These are phyloP conservation scores for Alopecurus myosuroides DNA, from an alignment of 176 grass and related monocot genomes.

Conservation along the genomic window DNA sequence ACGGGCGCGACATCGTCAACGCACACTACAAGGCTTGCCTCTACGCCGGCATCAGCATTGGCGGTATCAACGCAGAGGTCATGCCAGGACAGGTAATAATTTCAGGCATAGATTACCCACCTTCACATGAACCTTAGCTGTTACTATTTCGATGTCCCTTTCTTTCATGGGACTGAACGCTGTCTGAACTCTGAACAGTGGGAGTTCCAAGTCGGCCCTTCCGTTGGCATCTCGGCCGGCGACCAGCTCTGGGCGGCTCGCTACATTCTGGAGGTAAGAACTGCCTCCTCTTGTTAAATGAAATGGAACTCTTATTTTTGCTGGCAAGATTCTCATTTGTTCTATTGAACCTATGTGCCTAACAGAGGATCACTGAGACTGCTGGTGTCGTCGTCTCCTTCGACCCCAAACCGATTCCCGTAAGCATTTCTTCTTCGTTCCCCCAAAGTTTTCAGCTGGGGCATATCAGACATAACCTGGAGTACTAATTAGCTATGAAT, in stretches of 20 bases:
- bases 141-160: neutral
- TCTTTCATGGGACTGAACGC: neutral
- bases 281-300: neutral
- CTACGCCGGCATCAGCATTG: conserved; percentile 69
- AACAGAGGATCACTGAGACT: conserved; percentile 79
- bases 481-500: neutral
- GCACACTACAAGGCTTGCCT: conserved; percentile 84
- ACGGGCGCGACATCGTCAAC: conserved; percentile 69
- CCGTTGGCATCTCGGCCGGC: conserved; percentile 52
- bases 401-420: conserved; percentile 77
- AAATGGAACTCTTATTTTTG: neutral
- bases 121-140: neutral
- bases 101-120: no score
- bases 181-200: conserved; percentile 36
- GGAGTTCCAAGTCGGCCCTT: conserved; percentile 88
- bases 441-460: neutral
- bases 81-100: conserved; percentile 86
- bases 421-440: neutral
- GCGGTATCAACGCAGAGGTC: conserved; percentile 85
- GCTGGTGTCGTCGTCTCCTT: conserved; percentile 64
- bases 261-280: conserved; percentile 81
- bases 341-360: neutral
- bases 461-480: neutral
- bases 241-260: conserved; percentile 78
- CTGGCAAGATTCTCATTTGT: neutral